Percentiles rank a stretch among this genome's conserved stretches.
phyloP scores from a whole-genome alignment of 129 eudicot species.

The Ambrosia trifida region DNA sequence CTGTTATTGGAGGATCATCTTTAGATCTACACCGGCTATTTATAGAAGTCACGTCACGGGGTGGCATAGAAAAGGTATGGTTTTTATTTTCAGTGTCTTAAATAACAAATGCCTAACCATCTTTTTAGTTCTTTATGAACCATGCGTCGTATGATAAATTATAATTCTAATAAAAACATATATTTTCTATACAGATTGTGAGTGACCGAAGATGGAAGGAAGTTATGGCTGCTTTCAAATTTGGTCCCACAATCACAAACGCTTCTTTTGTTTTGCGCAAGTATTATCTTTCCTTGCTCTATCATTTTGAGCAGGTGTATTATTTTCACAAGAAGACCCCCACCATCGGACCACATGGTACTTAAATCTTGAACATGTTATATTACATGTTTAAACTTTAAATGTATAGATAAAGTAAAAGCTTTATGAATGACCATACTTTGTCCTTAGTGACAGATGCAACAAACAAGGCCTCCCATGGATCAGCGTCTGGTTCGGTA shows the following conservation, averaged over 20 bases:
- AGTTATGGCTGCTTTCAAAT: constrained; percentile 57
- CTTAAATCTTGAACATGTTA: constrained; percentile 6
- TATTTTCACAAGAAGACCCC: constrained; percentile 64
- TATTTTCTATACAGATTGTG: constrained; percentile 47
- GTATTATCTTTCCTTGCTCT: constrained; percentile 74
- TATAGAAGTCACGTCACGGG: constrained; percentile 90
- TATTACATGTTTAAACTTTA: constrained; percentile 8
- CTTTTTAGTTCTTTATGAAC: constrained; percentile 14
- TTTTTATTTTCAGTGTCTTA: constrained; percentile 4
- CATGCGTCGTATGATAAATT: neutral
- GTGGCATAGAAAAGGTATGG: constrained; percentile 84
- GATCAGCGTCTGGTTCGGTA: constrained; percentile 48
- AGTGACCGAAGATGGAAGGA: constrained; percentile 90
- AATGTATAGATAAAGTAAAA: constrained; percentile 1
- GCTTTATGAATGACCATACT: neutral
- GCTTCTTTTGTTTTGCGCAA: constrained; percentile 76
- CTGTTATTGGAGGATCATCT: constrained; percentile 70
- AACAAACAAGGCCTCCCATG: constrained; percentile 44
- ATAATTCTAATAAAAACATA: neutral
- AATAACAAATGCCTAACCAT: neutral
- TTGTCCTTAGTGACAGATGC: constrained; percentile 41
- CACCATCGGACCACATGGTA: constrained; percentile 46
- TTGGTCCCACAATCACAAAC: constrained; percentile 68
- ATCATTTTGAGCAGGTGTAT: constrained; percentile 94
- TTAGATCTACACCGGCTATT: constrained; percentile 83